phyloP scores from a whole-genome alignment of 805 yeast genomes.

The Suhomyces prunicola region DNA sequence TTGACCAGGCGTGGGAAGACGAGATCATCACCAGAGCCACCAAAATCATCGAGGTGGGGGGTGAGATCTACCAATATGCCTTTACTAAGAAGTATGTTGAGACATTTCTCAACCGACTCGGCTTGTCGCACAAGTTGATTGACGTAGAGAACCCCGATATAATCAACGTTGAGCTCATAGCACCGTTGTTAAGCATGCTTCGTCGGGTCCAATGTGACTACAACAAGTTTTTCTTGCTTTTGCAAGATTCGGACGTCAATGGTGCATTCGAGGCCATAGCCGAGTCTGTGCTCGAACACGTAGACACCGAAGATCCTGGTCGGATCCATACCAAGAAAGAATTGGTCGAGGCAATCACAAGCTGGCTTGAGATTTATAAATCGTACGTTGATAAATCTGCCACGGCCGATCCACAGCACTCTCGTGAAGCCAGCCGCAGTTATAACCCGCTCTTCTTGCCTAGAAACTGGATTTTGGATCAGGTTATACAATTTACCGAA shows the following conservation, averaged over 20 bases:
- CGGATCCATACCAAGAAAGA: constrained; percentile 31
- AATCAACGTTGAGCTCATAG: constrained; percentile 44
- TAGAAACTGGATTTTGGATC: constrained; percentile 81
- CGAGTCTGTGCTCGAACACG: constrained; percentile 18
- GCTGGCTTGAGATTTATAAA: constrained; percentile 55
- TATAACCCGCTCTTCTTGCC: constrained; percentile 81
- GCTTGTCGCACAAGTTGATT: constrained; percentile 46
- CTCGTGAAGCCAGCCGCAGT: constrained; percentile 32
- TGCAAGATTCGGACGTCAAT: constrained; percentile 46
- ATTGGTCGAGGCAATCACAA: constrained; percentile 35
- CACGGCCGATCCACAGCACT: constrained; percentile 24
- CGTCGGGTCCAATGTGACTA: constrained; percentile 67
- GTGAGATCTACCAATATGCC: constrained; percentile 59
- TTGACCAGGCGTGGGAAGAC: constrained; percentile 49
- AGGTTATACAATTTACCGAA: constrained; percentile 61
- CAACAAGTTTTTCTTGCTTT: constrained; percentile 67
- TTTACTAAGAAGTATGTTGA: constrained; percentile 59
- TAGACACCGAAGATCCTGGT: constrained; percentile 15
- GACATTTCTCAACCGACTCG: constrained; percentile 64
- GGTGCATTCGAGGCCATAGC: constrained; percentile 12
- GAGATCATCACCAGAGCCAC: constrained; percentile 59
- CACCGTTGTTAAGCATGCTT: constrained; percentile 61
- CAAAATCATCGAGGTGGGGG: constrained; percentile 58
- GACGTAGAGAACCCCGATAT: constrained; percentile 33
- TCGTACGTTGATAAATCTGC: constrained; percentile 40